Evolutionary conservation across 225 moss, liverwort and hornwort genomes (phyloP).

Genomic region (Marchantia paleacea): DNA sequence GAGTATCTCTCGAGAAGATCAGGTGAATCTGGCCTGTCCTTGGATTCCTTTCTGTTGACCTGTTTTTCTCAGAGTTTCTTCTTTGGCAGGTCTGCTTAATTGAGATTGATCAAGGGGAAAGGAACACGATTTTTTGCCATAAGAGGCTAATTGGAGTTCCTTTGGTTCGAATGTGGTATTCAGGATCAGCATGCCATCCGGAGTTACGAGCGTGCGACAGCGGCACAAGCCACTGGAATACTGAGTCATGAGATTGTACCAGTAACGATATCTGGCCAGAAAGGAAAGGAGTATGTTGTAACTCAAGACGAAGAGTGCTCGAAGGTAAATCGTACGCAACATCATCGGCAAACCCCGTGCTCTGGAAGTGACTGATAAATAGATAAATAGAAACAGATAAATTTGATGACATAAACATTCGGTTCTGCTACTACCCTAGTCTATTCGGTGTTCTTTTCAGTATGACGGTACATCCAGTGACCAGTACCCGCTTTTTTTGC

Average conservation of each 20-base stretch:
- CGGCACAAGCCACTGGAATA: conserved; percentile 66
- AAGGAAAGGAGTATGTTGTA: conserved; percentile 44
- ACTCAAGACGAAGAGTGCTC: conserved; percentile 76
- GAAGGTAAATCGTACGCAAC: conserved; percentile 48
- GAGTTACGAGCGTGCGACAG: conserved; percentile 75
- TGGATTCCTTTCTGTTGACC: not conserved
- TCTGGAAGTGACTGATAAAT: too few species aligned
- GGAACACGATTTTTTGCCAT: too few species aligned
- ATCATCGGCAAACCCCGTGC: not conserved
- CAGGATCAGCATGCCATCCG: conserved; percentile 84
- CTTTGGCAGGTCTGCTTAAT: too few species aligned
- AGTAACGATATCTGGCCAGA: conserved; percentile 53
- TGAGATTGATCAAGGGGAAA: too few species aligned
- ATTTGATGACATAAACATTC: too few species aligned
- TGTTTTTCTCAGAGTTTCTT: not conserved
- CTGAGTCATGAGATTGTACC: conserved; percentile 60
- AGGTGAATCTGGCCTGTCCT: conserved; percentile 42
- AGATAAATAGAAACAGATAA: too few species aligned
- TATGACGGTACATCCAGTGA: too few species aligned
- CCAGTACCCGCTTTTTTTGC: too few species aligned
- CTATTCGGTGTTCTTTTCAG: too few species aligned
- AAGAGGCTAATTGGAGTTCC: too few species aligned
- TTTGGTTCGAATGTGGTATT: not conserved
- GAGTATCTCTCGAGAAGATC: conserved; percentile 67
- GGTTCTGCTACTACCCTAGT: too few species aligned